Conservation (phyloP, 1,139 yeast species). For the Nakaseomyces nivariensis region DNA sequence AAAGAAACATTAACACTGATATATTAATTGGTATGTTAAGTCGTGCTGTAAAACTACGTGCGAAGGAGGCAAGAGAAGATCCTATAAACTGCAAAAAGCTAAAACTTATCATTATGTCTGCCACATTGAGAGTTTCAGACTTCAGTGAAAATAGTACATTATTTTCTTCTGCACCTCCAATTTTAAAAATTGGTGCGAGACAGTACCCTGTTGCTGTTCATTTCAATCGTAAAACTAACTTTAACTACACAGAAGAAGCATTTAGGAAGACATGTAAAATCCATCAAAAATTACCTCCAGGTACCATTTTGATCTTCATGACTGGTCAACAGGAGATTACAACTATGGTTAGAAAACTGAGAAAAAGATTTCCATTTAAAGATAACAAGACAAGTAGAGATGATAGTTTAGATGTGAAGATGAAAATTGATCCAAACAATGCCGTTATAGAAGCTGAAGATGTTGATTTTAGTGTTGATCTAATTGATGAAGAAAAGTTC, state of each 20-base stretch:
- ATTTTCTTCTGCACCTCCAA: slow-evolving; percentile 77
- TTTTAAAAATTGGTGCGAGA: slow-evolving; percentile 84
- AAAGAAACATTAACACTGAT: slow-evolving; percentile 90
- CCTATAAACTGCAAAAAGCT: slow-evolving; percentile 47
- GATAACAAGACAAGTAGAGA: slow-evolving; percentile 31
- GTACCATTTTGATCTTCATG: slow-evolving; percentile 83
- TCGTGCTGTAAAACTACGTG: slow-evolving; percentile 71
- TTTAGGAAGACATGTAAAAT: slow-evolving; percentile 78
- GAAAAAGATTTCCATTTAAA: slow-evolving; percentile 55
- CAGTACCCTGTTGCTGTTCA: slow-evolving; percentile 92
- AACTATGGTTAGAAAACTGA: slow-evolving; percentile 58
- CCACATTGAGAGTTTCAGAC: slow-evolving; percentile 87
- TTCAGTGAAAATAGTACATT: slow-evolving; percentile 71
- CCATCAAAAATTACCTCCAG: slow-evolving; percentile 79
- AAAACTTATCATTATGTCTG: slow-evolving; percentile 79
- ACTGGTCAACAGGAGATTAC: slow-evolving; percentile 93
- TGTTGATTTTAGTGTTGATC: slow-evolving; percentile 62
- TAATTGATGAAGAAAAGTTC: slow-evolving; percentile 29
- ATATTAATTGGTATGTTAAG: slow-evolving; percentile 90
- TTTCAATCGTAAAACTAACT: slow-evolving; percentile 70
- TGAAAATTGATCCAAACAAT: slow-evolving; percentile 47
- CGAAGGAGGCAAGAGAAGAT: slow-evolving; percentile 41
- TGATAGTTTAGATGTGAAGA: slow-evolving; percentile 30
- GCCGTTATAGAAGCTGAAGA: slow-evolving; percentile 82
- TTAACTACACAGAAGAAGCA: slow-evolving; percentile 78